Conservation (phyloP, 2,329 filamentous ascomycete species). For the Epichloe aotearoae region DNA sequence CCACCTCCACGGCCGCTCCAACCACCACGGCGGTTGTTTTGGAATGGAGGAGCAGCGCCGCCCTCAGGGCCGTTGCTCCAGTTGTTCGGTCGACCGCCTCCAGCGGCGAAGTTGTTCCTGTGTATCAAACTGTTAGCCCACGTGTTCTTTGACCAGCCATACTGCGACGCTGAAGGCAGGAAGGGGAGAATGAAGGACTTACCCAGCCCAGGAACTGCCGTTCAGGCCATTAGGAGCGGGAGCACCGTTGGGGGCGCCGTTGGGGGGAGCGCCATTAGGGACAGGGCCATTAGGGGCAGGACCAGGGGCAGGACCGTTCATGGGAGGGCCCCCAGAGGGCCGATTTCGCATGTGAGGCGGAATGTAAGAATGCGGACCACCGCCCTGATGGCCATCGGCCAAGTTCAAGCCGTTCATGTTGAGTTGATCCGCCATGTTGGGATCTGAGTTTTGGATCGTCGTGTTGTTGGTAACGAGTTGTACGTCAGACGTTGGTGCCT, state of each 20-base stretch:
- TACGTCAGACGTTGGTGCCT: not conserved
- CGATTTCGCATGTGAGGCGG: constrained; percentile 68
- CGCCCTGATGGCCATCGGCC: constrained; percentile 23
- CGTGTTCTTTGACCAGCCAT: not conserved
- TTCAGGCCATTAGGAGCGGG: constrained; percentile 20
- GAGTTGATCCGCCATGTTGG: constrained; percentile 69
- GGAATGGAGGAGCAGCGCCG: constrained; percentile 8
- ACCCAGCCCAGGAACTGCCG: constrained; percentile 43
- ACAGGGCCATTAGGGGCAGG: constrained; percentile 25
- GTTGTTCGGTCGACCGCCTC: constrained; percentile 22
- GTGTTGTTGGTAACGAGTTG: not conserved
- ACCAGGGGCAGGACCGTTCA: constrained; percentile 15
- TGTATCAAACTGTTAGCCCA: not conserved
- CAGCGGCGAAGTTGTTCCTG: constrained; percentile 7
- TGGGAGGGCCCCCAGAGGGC: constrained; percentile 8
- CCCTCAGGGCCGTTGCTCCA: constrained; percentile 16
- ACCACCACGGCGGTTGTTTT: constrained; percentile 20
- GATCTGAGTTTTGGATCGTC: constrained; percentile 5
- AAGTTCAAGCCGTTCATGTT: constrained; percentile 68
- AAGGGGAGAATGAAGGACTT: constrained; percentile 15
- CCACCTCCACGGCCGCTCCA: constrained; percentile 22
- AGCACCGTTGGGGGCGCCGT: constrained; percentile 11
- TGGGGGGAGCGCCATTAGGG: constrained; percentile 11
- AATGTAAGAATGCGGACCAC: constrained; percentile 55
- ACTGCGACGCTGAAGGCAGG: not conserved